phyloP scores from a whole-genome alignment of 2,329 filamentous ascomycete genomes.

The Eurotiales sp. region DNA sequence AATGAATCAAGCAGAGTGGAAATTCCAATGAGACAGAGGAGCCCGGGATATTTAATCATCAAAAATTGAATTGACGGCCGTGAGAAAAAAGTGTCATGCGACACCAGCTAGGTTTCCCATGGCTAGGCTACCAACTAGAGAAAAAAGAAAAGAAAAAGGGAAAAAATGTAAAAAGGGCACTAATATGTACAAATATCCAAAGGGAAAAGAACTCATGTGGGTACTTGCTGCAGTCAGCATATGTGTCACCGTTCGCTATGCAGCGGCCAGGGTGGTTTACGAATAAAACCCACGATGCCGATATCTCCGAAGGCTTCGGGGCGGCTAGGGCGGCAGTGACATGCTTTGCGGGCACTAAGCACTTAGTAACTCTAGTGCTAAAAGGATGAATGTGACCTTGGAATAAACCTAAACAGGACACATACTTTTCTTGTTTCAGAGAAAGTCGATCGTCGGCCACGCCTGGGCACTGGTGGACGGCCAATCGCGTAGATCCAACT shows the following conservation, averaged over 20 bases:
- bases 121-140: background rate
- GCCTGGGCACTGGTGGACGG: background rate
- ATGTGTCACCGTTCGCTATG: too few relatives aligned
- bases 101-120: slow-evolving; percentile 1
- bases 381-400: slow-evolving; percentile 1
- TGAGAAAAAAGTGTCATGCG: slow-evolving; percentile 9
- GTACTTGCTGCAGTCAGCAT: slow-evolving; percentile 9
- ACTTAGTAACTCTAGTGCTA: background rate
- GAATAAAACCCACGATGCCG: background rate
- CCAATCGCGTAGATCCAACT: background rate
- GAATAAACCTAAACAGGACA: background rate
- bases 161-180: background rate
- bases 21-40: background rate
- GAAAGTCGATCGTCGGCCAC: slow-evolving; percentile 2
- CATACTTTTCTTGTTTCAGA: slow-evolving; percentile 10
- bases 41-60: slow-evolving; percentile 6
- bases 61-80: background rate
- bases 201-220: slow-evolving; percentile 10
- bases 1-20: background rate
- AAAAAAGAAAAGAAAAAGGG: background rate
- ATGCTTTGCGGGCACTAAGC: slow-evolving; percentile 1
- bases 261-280: too few relatives aligned
- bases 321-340: slow-evolving; percentile 11
- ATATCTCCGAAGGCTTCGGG: background rate
- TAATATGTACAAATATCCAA: slow-evolving; percentile 1